Conservation (phyloP, 345 rosid genomes). For the Salix brachista region DNA sequence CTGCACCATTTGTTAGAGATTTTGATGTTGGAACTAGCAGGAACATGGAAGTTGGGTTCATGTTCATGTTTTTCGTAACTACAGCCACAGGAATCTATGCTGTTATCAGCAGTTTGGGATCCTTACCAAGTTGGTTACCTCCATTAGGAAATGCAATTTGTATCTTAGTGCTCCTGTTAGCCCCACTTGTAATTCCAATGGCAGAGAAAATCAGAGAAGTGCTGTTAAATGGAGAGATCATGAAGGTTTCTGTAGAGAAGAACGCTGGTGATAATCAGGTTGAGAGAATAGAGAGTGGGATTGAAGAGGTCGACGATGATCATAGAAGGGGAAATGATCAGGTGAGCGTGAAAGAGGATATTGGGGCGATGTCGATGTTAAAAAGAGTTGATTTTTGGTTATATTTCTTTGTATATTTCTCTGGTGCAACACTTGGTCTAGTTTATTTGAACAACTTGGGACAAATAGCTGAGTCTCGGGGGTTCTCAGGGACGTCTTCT, state of each 20-base stretch:
- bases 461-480: slow-evolving; percentile 84
- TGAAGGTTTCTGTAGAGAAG: slow-evolving; percentile 27
- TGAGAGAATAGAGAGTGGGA: slow-evolving; percentile 4
- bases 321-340: slow-evolving; percentile 9
- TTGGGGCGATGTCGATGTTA: slow-evolving; percentile 57
- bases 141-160: slow-evolving; percentile 40
- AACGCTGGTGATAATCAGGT: not conserved
- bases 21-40: not conserved
- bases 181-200: slow-evolving; percentile 51
- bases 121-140: slow-evolving; percentile 20
- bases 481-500: slow-evolving; percentile 37
- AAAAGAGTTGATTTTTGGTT: slow-evolving; percentile 67
- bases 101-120: slow-evolving; percentile 48
- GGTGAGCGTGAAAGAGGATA: slow-evolving; percentile 47
- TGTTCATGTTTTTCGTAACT: slow-evolving; percentile 44
- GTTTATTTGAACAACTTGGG: slow-evolving; percentile 86
- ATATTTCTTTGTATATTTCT: slow-evolving; percentile 61
- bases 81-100: slow-evolving; percentile 66
- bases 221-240: slow-evolving; percentile 14
- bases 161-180: slow-evolving; percentile 37
- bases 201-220: slow-evolving; percentile 15
- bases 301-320: not conserved
- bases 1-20: slow-evolving; percentile 42
- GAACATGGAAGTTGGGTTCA: slow-evolving; percentile 33
- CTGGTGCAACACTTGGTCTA: slow-evolving; percentile 81